A percentile compares a stretch with the other conserved stretches of the same genome.
Conservation (phyloP, 257 asterid species). For the Paraleonurus japonicus region DNA sequence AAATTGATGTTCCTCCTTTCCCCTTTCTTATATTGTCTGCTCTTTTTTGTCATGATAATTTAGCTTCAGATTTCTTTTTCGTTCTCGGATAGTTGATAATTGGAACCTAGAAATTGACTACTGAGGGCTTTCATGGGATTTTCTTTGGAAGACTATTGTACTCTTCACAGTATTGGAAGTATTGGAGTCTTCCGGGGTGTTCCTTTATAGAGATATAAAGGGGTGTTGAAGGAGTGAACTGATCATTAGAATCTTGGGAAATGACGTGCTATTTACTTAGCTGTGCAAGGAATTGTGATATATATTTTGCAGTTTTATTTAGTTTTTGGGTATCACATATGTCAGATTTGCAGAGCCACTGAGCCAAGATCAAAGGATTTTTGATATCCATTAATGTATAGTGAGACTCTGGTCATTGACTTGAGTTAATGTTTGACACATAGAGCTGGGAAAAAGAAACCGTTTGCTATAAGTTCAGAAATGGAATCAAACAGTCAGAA, state of each 20-base stretch:
- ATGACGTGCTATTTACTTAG: neutral
- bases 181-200: neutral
- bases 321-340: conserved; percentile 2
- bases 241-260: neutral
- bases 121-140: neutral
- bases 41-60: neutral
- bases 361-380: neutral
- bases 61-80: neutral
- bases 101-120: neutral
- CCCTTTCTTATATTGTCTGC: neutral
- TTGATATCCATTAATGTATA: neutral
- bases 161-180: neutral
- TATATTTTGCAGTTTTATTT: neutral
- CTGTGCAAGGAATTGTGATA: neutral
- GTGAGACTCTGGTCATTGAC: neutral
- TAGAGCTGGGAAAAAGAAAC: neutral
- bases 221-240: conserved; percentile 2
- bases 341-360: neutral
- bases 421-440: neutral
- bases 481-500: neutral
- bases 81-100: neutral
- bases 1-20: neutral
- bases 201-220: neutral
- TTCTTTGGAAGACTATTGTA: neutral
- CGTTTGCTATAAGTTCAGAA: neutral